Evolutionary conservation across 768 basidiomycete species (phyloP), one percentile per base, ranked within the genome.

Genomic region (Auricularia sp.): DNA sequence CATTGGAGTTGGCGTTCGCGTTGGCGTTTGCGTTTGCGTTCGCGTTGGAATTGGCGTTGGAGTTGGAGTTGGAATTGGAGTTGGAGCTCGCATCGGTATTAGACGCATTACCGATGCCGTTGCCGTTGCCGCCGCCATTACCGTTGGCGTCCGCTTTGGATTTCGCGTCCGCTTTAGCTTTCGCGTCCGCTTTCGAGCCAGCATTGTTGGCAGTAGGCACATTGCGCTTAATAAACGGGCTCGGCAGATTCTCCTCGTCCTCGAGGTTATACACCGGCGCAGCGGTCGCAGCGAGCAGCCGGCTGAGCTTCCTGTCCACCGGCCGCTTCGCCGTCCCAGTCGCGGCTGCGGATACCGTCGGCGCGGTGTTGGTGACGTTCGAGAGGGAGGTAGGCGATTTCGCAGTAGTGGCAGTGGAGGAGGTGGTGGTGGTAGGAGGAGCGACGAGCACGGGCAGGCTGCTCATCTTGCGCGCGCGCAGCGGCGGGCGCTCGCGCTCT

Each of bases 231-330:
- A 93, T 71, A 74, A 93, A 93, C 4, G 91, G 91, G 71, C 88
- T 90, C 0, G 91, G 91, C 0, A 93, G 79, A 72, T 91, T 92
- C 72, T 91, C 90, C 71, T 91, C 91, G 71, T 93, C 90, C 0
- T 79, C 78, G 10, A 87, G 69, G 72, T 91, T 86, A 69, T 91
- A 93, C 65, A 81, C 76, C 3, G 84, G 77, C 3, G 81, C 60
- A 59, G 58, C 2, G 58, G 73, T 71, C 21, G 67, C 12, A 29
- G 63, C 44, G 14, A 16, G 47, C 8, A 21, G 47, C 47, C 61
- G 23, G 18, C 65, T 64, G 42, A 64, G 59, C 67, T 64, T 43
- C 39, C 21, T 23, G 36, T 62, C 33, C 3, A 42, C 47, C 21
- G 66, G 36, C 39, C 36, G n/a, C 29, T 56, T 58, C 10, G 66